These are phyloP conservation scores for Candida tammaniensis DNA, from an alignment of 805 yeast genomes.

Conservation along the genomic window DNA sequence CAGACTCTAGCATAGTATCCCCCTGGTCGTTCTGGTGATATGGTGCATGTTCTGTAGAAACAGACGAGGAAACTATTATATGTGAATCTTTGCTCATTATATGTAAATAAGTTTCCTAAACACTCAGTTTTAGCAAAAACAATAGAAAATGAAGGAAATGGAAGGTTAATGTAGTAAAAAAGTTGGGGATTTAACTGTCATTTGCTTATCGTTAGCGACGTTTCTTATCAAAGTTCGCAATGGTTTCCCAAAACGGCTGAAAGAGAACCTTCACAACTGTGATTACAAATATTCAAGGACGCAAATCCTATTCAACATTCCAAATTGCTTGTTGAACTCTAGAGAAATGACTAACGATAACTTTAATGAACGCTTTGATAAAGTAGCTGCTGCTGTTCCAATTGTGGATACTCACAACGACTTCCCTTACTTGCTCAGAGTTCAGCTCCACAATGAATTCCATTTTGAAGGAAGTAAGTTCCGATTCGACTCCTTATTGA, in stretches of 20 bases:
- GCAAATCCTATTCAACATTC: too few species aligned
- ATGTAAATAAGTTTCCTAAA: too few species aligned
- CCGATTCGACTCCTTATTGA: slow-evolving; percentile 31
- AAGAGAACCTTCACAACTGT: too few species aligned
- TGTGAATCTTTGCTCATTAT: slow-evolving; percentile 1
- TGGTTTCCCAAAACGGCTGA: too few species aligned
- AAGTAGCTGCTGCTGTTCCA: slow-evolving; percentile 22
- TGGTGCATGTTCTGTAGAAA: not conserved
- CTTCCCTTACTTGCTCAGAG: slow-evolving; percentile 48
- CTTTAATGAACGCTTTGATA: slow-evolving; percentile 4
- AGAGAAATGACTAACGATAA: not conserved
- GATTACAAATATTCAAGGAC: too few species aligned
- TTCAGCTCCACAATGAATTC: slow-evolving; percentile 42
- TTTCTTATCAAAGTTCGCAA: too few species aligned
- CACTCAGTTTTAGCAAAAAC: too few species aligned
- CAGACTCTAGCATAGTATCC: slow-evolving; percentile 3
- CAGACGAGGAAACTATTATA: not conserved
- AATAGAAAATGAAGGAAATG: too few species aligned
- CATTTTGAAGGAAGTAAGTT: slow-evolving; percentile 15
- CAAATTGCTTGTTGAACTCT: too few species aligned
- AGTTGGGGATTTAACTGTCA: too few species aligned
- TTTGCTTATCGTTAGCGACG: too few species aligned
- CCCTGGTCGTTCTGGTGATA: slow-evolving; percentile 4
- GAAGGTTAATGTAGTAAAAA: too few species aligned
- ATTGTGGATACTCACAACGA: slow-evolving; percentile 50